Evolutionary conservation across 2,329 filamentous ascomycete genomes (phyloP), one percentile per base, ranked within the genome.

Genomic region (Davidsoniella neocaledoniae): DNA sequence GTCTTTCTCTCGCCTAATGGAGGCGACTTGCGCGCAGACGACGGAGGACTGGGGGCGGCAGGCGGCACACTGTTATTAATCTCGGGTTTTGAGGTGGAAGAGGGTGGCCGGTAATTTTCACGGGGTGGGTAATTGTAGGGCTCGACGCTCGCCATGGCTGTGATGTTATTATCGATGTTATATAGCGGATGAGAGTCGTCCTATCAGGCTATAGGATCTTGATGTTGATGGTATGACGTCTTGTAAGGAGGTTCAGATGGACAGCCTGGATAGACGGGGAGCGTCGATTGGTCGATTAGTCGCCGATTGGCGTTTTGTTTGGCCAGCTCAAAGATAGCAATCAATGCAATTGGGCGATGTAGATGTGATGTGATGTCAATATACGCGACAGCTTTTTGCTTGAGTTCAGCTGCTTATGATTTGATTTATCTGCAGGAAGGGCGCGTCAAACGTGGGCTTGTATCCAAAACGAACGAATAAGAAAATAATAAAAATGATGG

Each of bases 141-240:
- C 60, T 77, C 74, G 62, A 78, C 70, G 60, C 72, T 77, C 55
- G 74, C 74, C 75, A 78, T 78, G 12, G 19, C 17, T 21, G 45
- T 14, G 40, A 23, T 25, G 40, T 5, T 42, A 12, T 19, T 23
- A 17, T n/a, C 2, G 14, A 16, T 23, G 21, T 23, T 23, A 19
- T 25, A 5, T 36, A 29, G 8, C 9, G 16, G 39, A 2, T 16
- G 26, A 25, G 38, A 39, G 5, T 21, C 45, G 21, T 23, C 5
- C 19, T 33, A 12, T 9, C 6, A 33, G 29, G 29, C 29, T 33
- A 12, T 12, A 33, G 29, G 29, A 33, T 33, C 29, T 23, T 33
- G 8, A 12, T 33, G 29, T 33, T 5, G 29, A 12, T 33, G 29
- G 21, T 23, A 33, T 12, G 29, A 33, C 6, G 29, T 33, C 8